Evolutionary conservation across 805 yeast genomes (phyloP), one percentile per base, ranked within the genome.

Genomic region (Ogataea polymorpha): DNA sequence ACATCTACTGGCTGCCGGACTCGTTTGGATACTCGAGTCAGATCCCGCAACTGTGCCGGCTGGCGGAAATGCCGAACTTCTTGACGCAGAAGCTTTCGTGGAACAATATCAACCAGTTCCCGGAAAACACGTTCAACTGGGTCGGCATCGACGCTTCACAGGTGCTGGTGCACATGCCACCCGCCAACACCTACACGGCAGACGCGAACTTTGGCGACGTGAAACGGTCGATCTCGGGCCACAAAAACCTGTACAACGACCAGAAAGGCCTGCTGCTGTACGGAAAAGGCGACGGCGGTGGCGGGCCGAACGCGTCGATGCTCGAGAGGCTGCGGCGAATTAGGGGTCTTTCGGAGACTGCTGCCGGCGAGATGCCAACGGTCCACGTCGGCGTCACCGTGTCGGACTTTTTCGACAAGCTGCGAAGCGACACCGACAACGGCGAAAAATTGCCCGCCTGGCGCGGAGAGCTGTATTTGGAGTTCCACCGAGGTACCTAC

Each of bases 211-310:
- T 88, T 63, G 96, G 96, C 23, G 98, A 93, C 65, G 95, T 90
- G 23, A 74, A 78, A 42, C 74, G 96, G 53, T 82, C 95, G 2
- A 74, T 81, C 41, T 66, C 70, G 18, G 91, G 88, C 56, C 95
- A 93, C 66, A 86, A 90, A 66, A 87, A 90, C 55, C 67, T 86
- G 50, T 81, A 88, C 42, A 78, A 80, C 46, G 89, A 82, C 41
- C 91, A 86, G 45, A 79, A 86, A 8, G 91, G 96, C 0, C 68
- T 91, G 53, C 67, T 93, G 57, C 68, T 89, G 31, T 93, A 77
- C 54, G 99, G 99, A 28, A 82, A 85, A 54, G 99, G 99, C 55
- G 99, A 91, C 61, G 99, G 99, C 54, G 99, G 99, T 47, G 99
- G 99, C 49, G 99, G 99, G 6, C 98, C 99, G 33, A 82, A 87